Conservation (phyloP, 2,329 filamentous ascomycete species). For the Emericellopsis atlantica region DNA sequence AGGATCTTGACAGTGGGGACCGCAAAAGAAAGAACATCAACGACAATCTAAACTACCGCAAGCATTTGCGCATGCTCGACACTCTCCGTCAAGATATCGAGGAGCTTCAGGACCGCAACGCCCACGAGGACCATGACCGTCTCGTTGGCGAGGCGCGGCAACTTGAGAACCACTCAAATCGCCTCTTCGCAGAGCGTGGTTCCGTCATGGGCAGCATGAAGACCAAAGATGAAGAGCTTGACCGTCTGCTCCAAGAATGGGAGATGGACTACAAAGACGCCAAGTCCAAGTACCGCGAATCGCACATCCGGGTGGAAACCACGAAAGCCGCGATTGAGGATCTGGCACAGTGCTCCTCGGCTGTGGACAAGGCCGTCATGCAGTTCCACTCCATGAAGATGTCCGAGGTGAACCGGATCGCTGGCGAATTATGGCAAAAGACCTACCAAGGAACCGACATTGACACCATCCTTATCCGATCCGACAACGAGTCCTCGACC, state of each 20-base stretch:
- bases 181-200: conserved; percentile 59
- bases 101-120: conserved; percentile 66
- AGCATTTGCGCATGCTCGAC: conserved; percentile 56
- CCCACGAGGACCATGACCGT: conserved; percentile 67
- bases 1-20: conserved; percentile 67
- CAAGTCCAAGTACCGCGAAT: conserved; percentile 66
- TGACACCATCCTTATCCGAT: conserved; percentile 89
- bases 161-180: conserved; percentile 56
- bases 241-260: conserved; percentile 64
- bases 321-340: conserved; percentile 91
- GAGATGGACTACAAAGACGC: conserved; percentile 80
- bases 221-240: conserved; percentile 72
- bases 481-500: conserved; percentile 65
- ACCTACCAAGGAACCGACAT: conserved; percentile 97
- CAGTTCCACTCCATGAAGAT: conserved; percentile 93
- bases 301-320: conserved; percentile 80
- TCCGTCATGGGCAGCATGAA: conserved; percentile 67
- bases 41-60: conserved; percentile 81
- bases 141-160: conserved; percentile 57
- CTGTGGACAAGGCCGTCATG: conserved; percentile 94
- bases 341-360: conserved; percentile 66
- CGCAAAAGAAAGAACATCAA: conserved; percentile 75
- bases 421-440: conserved; percentile 90
- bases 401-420: conserved; percentile 93
- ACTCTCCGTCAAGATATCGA: conserved; percentile 56